phyloP scores from a whole-genome alignment of 1,284 basidiomycete genomes.

The Cryptococcus sp. region DNA sequence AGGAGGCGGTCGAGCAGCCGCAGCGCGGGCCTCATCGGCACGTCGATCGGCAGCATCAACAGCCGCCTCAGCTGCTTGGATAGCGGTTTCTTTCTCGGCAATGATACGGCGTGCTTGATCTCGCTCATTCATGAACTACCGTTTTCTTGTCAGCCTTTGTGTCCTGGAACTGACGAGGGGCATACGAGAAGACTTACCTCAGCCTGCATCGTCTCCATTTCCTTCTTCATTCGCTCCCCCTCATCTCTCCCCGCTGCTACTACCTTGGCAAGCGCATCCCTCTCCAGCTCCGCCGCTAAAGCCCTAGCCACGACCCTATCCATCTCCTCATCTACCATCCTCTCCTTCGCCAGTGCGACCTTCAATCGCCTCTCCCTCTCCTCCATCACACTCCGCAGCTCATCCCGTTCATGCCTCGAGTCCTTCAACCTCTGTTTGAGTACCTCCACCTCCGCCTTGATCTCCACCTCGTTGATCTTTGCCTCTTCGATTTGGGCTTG shows the following conservation, averaged over 20 bases:
- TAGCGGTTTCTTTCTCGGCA: neutral
- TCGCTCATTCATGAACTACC: constrained; percentile 8
- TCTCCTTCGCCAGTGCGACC: neutral
- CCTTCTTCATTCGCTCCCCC: constrained; percentile 1
- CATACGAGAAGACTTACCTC: constrained; percentile 4
- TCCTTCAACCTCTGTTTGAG: constrained; percentile 9
- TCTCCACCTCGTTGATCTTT: neutral
- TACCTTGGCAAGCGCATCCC: constrained; percentile 7
- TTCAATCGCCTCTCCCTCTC: neutral
- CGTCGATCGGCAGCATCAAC: too few species aligned
- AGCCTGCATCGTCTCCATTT: constrained; percentile 1
- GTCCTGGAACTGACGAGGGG: neutral
- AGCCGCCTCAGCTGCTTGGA: neutral
- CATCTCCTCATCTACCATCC: neutral
- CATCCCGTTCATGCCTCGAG: constrained; percentile 3
- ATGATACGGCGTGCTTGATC: neutral
- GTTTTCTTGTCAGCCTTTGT: neutral
- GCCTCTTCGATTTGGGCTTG: constrained; percentile 1
- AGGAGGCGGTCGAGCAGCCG: neutral
- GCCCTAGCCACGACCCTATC: constrained; percentile 5
- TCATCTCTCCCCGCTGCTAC: neutral
- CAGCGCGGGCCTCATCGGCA: too few species aligned
- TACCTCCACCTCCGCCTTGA: constrained; percentile 5
- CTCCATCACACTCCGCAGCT: constrained; percentile 3
- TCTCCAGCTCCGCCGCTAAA: constrained; percentile 9